phyloP scores from a whole-genome alignment of 176 grass and related monocot genomes.

The Hyparrhenia diplandra region DNA sequence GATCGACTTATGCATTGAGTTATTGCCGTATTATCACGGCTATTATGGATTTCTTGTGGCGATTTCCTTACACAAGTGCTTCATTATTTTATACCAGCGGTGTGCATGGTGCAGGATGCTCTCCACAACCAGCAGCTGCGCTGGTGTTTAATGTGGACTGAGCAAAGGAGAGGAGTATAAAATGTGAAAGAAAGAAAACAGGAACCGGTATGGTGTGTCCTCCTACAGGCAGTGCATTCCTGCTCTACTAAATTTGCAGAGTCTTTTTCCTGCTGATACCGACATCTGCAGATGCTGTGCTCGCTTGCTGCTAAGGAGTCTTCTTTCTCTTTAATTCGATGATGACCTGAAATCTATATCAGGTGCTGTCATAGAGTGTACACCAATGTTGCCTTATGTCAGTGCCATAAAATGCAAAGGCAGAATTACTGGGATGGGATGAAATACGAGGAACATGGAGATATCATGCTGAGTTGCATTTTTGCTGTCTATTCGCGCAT shows the following conservation, averaged over 20 bases:
- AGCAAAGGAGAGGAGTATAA: neutral
- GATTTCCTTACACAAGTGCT: neutral
- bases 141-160: constrained; percentile 5
- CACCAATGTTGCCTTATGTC: neutral
- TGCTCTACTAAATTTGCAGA: constrained; percentile 13
- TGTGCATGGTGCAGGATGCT: constrained; percentile 25
- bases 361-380: neutral
- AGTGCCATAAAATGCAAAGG: neutral
- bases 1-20: neutral
- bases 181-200: constrained; percentile 32
- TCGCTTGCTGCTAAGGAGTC: neutral
- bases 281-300: neutral
- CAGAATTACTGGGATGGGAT: neutral
- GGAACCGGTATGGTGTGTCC: constrained; percentile 60
- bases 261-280: neutral
- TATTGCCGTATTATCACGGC: neutral
- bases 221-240: constrained; percentile 35
- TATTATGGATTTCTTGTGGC: constrained; percentile 7
- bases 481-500: neutral
- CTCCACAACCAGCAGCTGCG: constrained; percentile 1
- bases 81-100: constrained; percentile 6
- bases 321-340: neutral
- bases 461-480: neutral
- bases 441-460: neutral
- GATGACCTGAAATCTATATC: neutral